Base-by-base conservation (phyloP, 805 yeast species). In the Lipomyces starkeyi region DNA sequence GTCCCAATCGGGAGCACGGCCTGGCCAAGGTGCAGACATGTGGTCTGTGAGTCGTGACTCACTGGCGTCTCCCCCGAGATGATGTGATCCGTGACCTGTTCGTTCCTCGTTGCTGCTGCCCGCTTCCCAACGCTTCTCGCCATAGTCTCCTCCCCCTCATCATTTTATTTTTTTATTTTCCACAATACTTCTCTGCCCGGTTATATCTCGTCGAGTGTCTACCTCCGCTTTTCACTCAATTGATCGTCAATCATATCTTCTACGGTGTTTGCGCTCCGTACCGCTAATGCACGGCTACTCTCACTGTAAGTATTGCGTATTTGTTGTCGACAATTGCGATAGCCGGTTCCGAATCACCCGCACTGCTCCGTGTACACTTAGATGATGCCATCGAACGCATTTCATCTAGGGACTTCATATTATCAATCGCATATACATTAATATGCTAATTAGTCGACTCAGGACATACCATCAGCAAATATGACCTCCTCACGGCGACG, bases 401-500 rank as follows among this genome's bases (percentile, higher is more conserved):
- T 11, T n/a, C n/a, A 49, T 25, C 11, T n/a, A 20, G 34, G 20
- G 22, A 20, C 22, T 5, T 17, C 20, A 37, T 34, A 22, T 4
- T 57, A 27, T 57, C 47, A 5, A 43, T 49, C 55, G 54, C 17
- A 14, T 49, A n/a, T 17, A 11, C 0, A 1, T 1, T 34, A 6
- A 29, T 8, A 25, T n/a, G 22, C 27, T 32, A 49, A 59, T 53
- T 32, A 49, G 40, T 32, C 17, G 20, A 9, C 35, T 25, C 57
- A 62, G 65, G 65, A 62, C 60, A 57, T 62, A 20, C 59, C 60
- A 20, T 22, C 62, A 17, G 29, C 68, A 27, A 54, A 49, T 22
- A 13, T 61, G 49, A 47, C 65, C 34, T 59, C 69, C 55, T 57
- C 71, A 20, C 65, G 68, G 32, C 68, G 71, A 55, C 63, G 71